Evolutionary conservation across 306 rosid species (phyloP).

Genomic region (Senna tora): DNA sequence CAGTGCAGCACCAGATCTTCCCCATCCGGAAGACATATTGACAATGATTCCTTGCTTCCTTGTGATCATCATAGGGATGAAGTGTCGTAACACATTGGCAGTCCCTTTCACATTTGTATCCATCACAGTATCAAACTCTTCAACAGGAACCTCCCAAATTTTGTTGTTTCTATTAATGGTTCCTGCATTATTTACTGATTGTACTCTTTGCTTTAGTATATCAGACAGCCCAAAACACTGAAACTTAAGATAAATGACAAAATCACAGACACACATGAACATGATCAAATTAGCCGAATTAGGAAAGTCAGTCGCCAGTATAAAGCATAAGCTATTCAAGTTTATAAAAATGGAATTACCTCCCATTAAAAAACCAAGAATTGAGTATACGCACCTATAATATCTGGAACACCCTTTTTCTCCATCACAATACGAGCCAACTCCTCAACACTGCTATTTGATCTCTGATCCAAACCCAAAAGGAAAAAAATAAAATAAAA

Average conservation of each 20-base stretch:
- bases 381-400: slow-evolving; percentile 46
- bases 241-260: neutral
- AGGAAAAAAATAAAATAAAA: neutral
- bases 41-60: slow-evolving; percentile 68
- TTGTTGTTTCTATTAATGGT: slow-evolving; percentile 78
- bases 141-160: slow-evolving; percentile 83
- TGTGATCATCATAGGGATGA: slow-evolving; percentile 70
- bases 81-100: slow-evolving; percentile 77
- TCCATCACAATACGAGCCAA: slow-evolving; percentile 63
- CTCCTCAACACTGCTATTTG: slow-evolving; percentile 58
- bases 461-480: slow-evolving; percentile 44
- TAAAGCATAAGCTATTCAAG: no score
- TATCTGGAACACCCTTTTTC: slow-evolving; percentile 66
- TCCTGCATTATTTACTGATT: slow-evolving; percentile 82
- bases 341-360: neutral
- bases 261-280: neutral
- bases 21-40: slow-evolving; percentile 97
- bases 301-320: neutral
- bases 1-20: slow-evolving; percentile 90
- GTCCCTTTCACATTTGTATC: slow-evolving; percentile 83
- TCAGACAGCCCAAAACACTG: neutral
- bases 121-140: slow-evolving; percentile 72
- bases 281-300: neutral
- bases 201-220: slow-evolving; percentile 26
- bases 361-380: neutral